A percentile compares a stretch with the other conserved stretches of the same genome.
Evolutionary conservation across 805 yeast species (phyloP).

Genomic region (Yarrowia hollandica): DNA sequence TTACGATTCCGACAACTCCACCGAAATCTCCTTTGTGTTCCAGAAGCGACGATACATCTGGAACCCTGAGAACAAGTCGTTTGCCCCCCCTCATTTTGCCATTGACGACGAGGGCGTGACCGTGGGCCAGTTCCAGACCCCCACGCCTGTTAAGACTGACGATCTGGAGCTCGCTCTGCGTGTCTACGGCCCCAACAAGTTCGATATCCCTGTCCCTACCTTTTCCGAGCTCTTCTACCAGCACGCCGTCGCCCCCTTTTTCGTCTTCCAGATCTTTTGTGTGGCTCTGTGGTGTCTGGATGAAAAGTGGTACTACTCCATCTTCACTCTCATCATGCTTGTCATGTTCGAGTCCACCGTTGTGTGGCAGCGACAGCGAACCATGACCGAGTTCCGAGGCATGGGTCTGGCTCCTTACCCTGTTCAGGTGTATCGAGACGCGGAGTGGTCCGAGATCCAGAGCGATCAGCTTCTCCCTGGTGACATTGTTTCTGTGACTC

Average conservation of each 20-base stretch:
- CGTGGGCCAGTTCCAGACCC: conserved; percentile 55
- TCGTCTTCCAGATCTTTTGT: conserved; percentile 94
- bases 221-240: conserved; percentile 89
- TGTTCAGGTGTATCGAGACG: conserved; percentile 69
- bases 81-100: conserved; percentile 77
- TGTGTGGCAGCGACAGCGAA: conserved; percentile 91
- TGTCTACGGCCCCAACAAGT: conserved; percentile 78
- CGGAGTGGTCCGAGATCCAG: conserved; percentile 65
- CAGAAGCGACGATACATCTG: conserved; percentile 90
- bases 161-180: conserved; percentile 48
- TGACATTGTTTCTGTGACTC: conserved; percentile 77
- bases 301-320: conserved; percentile 93
- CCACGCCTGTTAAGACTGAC: conserved; percentile 35
- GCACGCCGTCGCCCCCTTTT: conserved; percentile 97
- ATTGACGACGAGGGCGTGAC: conserved; percentile 61
- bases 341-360: conserved; percentile 91
- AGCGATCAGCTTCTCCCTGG: conserved; percentile 85
- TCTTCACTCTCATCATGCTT: conserved; percentile 88
- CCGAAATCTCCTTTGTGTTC: conserved; percentile 72
- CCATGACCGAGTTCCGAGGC: conserved; percentile 91
- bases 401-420: conserved; percentile 95
- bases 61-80: conserved; percentile 53
- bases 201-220: conserved; percentile 94
- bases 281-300: conserved; percentile 95
- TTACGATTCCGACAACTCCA: conserved; percentile 53